phyloP scores from a whole-genome alignment of 2,329 filamentous ascomycete species.

The Penicillium rolfsii region DNA sequence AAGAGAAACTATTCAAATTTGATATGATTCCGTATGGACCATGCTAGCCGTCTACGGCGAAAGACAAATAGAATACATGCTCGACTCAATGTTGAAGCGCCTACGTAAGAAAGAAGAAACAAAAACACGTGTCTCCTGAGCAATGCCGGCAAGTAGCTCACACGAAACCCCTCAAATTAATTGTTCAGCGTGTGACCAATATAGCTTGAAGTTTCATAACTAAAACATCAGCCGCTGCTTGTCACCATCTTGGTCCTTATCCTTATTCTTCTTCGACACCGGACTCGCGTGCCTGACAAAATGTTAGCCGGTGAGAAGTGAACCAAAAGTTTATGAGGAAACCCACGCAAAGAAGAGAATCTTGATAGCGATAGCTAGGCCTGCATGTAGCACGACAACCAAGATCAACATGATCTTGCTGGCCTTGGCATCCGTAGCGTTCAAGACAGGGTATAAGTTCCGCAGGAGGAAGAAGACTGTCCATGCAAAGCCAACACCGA shows the following conservation, averaged over 20 bases:
- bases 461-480: slow-evolving; percentile 82
- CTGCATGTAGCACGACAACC: slow-evolving; percentile 83
- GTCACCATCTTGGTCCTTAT: slow-evolving; percentile 35
- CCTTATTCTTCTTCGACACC: slow-evolving; percentile 50
- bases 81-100: slow-evolving; percentile 12
- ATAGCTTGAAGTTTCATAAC: slow-evolving; percentile 16
- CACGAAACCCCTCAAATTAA: slow-evolving; percentile 2
- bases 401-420: slow-evolving; percentile 84
- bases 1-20: slow-evolving; percentile 1
- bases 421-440: slow-evolving; percentile 87
- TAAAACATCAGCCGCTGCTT: slow-evolving; percentile 38
- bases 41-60: slow-evolving; percentile 14
- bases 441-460: slow-evolving; percentile 89
- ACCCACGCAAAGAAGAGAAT: slow-evolving; percentile 86
- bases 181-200: slow-evolving; percentile 3
- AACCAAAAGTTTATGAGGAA: background rate
- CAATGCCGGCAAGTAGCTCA: slow-evolving; percentile 18
- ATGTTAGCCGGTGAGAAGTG: slow-evolving; percentile 18
- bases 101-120: slow-evolving; percentile 10
- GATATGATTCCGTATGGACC: slow-evolving; percentile 13
- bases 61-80: slow-evolving; percentile 24
- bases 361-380: slow-evolving; percentile 92
- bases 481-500: slow-evolving; percentile 79
- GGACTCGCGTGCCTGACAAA: slow-evolving; percentile 63
- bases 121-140: slow-evolving; percentile 27